Evolutionary conservation across 2,329 filamentous ascomycete genomes (phyloP).

Genomic region (Talaromyces sp.): DNA sequence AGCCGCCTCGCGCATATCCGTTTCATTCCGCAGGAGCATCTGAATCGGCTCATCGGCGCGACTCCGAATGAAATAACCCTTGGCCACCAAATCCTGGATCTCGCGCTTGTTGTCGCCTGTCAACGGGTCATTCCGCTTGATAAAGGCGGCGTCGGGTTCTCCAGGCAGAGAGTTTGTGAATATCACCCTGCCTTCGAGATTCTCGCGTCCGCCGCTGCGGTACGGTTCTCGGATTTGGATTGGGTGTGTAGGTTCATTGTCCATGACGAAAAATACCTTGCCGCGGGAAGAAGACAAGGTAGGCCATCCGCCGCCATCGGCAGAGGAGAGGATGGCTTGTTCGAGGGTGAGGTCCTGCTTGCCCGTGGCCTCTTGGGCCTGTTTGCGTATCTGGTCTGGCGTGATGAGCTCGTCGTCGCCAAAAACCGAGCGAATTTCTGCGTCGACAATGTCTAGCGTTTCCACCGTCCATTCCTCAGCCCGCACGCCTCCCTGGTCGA

Average conservation of each 20-base stretch:
- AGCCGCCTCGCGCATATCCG: slow-evolving; percentile 9
- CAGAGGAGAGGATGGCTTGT: slow-evolving; percentile 9
- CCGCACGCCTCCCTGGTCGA: slow-evolving; percentile 7
- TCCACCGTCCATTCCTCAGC: slow-evolving; percentile 12
- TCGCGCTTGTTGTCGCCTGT: slow-evolving; percentile 6
- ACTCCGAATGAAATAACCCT: slow-evolving; percentile 10
- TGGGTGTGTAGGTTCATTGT: slow-evolving; percentile 14
- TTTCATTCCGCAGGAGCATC: slow-evolving; percentile 5
- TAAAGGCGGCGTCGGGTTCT: slow-evolving; percentile 12
- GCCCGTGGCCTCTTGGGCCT: neutral
- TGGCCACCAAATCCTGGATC: slow-evolving; percentile 11
- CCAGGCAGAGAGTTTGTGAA: slow-evolving; percentile 13
- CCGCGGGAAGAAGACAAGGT: slow-evolving; percentile 7
- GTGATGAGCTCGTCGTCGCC: slow-evolving; percentile 8
- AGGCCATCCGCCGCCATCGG: slow-evolving; percentile 10
- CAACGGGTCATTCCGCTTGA: slow-evolving; percentile 12
- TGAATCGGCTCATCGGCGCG: slow-evolving; percentile 12
- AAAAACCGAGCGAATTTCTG: slow-evolving; percentile 13
- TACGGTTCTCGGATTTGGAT: slow-evolving; percentile 11
- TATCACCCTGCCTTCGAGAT: slow-evolving; percentile 12
- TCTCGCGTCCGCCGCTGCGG: slow-evolving; percentile 3
- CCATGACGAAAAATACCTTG: slow-evolving; percentile 13
- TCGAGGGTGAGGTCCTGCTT: slow-evolving; percentile 6
- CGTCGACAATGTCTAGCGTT: slow-evolving; percentile 8
- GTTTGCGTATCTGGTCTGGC: slow-evolving; percentile 11